Conservation (phyloP, 2,329 filamentous ascomycete species). For the Sporothrix protearum region DNA sequence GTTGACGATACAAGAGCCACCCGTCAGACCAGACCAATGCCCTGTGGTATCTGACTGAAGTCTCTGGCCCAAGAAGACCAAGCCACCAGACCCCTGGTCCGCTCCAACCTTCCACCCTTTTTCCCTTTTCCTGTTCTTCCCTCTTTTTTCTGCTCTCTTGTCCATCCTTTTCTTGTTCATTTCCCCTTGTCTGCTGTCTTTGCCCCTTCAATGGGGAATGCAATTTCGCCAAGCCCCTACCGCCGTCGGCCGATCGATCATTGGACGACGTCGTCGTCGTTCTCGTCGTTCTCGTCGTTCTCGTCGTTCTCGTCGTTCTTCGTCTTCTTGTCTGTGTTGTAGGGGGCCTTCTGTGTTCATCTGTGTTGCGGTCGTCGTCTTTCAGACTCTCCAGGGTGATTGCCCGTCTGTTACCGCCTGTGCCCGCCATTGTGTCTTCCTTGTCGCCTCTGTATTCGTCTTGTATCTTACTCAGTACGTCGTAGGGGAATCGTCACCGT, state of each 20-base stretch:
- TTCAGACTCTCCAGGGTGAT: not conserved
- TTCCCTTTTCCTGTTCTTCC: not conserved
- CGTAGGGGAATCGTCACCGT: not conserved
- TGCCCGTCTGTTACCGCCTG: not conserved
- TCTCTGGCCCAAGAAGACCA: not conserved
- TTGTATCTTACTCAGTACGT: not conserved
- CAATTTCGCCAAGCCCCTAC: conserved; percentile 30
- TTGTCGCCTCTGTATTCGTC: not conserved
- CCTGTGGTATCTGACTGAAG: not conserved
- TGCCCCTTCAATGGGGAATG: conserved; percentile 26
- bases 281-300: not conserved
- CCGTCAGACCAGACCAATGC: not conserved
- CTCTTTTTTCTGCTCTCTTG: not conserved
- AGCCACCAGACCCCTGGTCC: not conserved
- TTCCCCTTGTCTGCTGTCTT: conserved; percentile 27
- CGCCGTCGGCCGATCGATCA: not conserved
- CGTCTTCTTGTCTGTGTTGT: not conserved
- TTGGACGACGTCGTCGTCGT: not conserved
- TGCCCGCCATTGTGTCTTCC: not conserved
- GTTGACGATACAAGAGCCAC: conserved; percentile 1
- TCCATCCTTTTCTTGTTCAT: conserved; percentile 14
- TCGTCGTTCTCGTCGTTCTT: not conserved
- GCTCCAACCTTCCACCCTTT: conserved; percentile 2
- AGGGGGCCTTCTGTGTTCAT: not conserved
- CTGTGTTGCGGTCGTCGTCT: not conserved